Percentiles rank a stretch among this genome's conserved stretches.
Evolutionary conservation across 441 rosid genomes (phyloP).

Genomic region (Melastoma candidum): DNA sequence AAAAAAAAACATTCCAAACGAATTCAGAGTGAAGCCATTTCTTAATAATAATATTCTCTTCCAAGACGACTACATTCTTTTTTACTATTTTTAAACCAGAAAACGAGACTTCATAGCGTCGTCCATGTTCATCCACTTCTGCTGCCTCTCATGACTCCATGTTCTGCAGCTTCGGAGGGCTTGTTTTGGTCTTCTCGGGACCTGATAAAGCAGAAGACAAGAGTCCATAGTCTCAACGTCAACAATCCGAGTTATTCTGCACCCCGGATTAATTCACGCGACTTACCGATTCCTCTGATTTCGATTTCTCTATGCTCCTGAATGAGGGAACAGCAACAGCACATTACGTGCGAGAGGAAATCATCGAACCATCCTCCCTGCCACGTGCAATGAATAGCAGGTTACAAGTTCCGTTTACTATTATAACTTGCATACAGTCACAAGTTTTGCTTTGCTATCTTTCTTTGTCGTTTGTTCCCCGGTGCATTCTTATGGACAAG

Average conservation of each 20-base stretch:
- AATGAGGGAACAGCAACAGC: constrained; percentile 94
- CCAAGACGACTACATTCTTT: no score
- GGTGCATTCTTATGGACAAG: not conserved
- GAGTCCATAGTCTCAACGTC: no score
- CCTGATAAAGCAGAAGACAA: constrained; percentile 29
- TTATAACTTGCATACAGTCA: no score
- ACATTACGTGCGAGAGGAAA: constrained; percentile 84
- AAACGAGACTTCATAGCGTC: not conserved
- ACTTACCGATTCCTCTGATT: constrained; percentile 68
- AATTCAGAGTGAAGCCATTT: no score
- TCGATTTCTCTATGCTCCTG: constrained; percentile 96
- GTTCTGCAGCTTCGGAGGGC: constrained; percentile 69
- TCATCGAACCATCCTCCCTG: constrained; percentile 91
- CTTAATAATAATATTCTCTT: no score
- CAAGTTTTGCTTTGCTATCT: no score
- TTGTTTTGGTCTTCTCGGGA: constrained; percentile 57
- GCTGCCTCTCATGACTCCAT: constrained; percentile 57
- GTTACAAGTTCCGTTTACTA: not conserved
- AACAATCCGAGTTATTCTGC: not conserved
- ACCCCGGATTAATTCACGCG: not conserved
- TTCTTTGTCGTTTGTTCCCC: no score
- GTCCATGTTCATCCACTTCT: not conserved
- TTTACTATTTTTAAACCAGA: no score
- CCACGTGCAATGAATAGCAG: not conserved
- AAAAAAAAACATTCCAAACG: no score